A percentile compares a stretch with the other conserved stretches of the same genome.
phyloP scores from a whole-genome alignment of 441 rosid genomes.

The Pelargonium myrrhifolium region DNA sequence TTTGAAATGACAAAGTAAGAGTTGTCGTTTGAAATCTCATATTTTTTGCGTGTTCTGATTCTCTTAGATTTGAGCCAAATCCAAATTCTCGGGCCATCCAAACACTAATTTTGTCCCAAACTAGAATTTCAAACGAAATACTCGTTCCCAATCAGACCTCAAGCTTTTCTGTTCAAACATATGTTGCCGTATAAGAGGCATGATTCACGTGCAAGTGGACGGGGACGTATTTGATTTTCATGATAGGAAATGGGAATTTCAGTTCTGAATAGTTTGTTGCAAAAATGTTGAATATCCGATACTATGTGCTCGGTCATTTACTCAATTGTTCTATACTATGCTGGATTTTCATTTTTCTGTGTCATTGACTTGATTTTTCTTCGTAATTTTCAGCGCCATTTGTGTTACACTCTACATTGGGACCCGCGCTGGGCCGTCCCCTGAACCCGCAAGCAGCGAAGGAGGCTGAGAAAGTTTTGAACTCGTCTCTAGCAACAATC shows the following conservation, averaged over 20 bases:
- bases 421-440: slow-evolving; percentile 51
- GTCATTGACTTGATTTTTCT: slow-evolving; percentile 16
- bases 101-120: no score
- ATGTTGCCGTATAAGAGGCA: background rate
- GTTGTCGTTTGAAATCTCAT: no score
- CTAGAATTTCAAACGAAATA: no score
- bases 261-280: background rate
- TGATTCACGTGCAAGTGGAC: background rate
- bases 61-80: no score
- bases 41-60: no score
- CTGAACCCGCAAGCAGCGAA: slow-evolving; percentile 56
- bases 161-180: no score
- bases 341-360: background rate
- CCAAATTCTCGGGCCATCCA: no score
- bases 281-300: background rate
- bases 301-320: background rate
- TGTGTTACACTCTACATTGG: slow-evolving; percentile 39
- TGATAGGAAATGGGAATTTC: background rate
- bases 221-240: background rate
- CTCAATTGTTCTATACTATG: background rate
- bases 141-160: no score
- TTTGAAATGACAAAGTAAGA: no score
- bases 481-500: slow-evolving; percentile 45
- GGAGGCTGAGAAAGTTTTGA: slow-evolving; percentile 51
- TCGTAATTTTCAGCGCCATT: slow-evolving; percentile 34